These are phyloP conservation scores for Vitellaria paradoxa DNA, from an alignment of 179 eudicot genomes.

Conservation along the genomic window DNA sequence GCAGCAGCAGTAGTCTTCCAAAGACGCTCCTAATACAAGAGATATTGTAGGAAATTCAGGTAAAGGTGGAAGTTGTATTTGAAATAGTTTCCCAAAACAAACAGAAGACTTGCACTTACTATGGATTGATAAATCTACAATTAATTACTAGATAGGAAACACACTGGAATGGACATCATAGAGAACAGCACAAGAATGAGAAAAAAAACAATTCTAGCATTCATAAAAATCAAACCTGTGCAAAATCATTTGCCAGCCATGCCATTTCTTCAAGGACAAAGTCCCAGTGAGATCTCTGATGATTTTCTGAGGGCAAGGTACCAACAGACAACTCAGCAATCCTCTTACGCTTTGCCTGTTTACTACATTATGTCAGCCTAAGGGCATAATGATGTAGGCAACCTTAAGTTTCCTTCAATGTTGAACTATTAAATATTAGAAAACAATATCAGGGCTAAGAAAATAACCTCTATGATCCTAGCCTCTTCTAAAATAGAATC, in stretches of 20 bases:
- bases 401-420: slow-evolving; percentile 9
- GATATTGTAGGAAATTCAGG: neutral
- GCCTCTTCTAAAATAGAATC: slow-evolving; percentile 90
- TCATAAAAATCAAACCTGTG: slow-evolving; percentile 57
- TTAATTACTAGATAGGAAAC: neutral
- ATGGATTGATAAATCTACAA: neutral
- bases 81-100: neutral
- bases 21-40: slow-evolving; percentile 65
- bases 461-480: slow-evolving; percentile 67
- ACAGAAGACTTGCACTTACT: neutral
- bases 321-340: slow-evolving; percentile 68
- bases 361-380: slow-evolving; percentile 26
- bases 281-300: slow-evolving; percentile 73
- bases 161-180: neutral
- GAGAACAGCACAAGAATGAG: slow-evolving; percentile 1
- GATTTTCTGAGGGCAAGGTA: slow-evolving; percentile 36
- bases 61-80: neutral
- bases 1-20: slow-evolving; percentile 92
- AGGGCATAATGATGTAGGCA: slow-evolving; percentile 15
- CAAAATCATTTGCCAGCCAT: slow-evolving; percentile 97
- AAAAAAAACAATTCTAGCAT: neutral
- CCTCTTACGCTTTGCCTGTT: slow-evolving; percentile 81
- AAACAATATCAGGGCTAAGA: neutral
- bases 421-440: slow-evolving; percentile 18
- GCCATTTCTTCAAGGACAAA: slow-evolving; percentile 93